Evolutionary conservation across 148 eudicot genomes (phyloP), one percentile per base, ranked within the genome.

Genomic region (Cornus florida): DNA sequence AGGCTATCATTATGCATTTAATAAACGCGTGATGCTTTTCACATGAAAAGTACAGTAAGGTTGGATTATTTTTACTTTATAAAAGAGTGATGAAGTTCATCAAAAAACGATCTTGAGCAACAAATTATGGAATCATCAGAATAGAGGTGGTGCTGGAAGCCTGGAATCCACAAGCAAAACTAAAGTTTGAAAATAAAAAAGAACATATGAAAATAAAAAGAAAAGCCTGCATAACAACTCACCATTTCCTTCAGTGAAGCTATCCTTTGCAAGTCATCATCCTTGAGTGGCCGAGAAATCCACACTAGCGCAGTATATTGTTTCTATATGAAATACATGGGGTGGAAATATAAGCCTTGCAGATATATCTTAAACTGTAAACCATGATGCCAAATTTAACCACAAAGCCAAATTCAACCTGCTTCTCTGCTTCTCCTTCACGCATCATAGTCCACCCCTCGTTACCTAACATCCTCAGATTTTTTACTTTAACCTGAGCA

Each of bases 361-460:
- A 31, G 64, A 62, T 76, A 7, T 43, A 24, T 46, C 20, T 28
- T 32, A 24, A 50, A 50, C n/a, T 7, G 31, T 41, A 7, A 48
- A 72, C 10, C 17, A 22, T 76, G 9, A 39, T 35, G 66, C 62
- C 70, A 35, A 43, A 72, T 43, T n/a, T 50, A 20, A 72, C 12
- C 32, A 68, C 35, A 50, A 77, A 80, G n/a, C 17, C 33, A 50
- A 39, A 53, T 43, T 28, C 67, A 70, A 93, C 99, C 97, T 96
- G 98, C 86, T 96, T 96, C 81, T 96, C 99, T 73, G 99, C 87
- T 87, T 96, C 99, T 86, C 99, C 99, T 90, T 96, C 99, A 84
- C 97, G 98, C 99, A 96, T 96, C 32, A 96, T 76, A 69, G 82
- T 84, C 99, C 99, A 96, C 53, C 86, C 97, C 78, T 96, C 86